Evolutionary conservation across 75 land plant species (phyloP), one percentile per base, ranked within the genome.

Genomic region (Cryptomeria japonica): DNA sequence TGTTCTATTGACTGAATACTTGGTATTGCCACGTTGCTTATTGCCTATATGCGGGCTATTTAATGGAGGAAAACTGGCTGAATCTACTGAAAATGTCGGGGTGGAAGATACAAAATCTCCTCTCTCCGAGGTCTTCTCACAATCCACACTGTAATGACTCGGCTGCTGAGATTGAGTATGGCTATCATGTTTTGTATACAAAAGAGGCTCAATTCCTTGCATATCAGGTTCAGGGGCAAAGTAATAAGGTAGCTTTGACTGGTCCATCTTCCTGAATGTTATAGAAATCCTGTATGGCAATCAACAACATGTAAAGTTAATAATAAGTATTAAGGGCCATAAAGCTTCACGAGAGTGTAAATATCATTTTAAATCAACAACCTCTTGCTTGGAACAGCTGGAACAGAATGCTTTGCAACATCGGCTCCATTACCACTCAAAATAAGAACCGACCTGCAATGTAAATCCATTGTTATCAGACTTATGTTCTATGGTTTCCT

Each of bases 381-480:
- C 99, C 97, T 92, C 70, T 92, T 93, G 22, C 91, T 85, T 38
- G 99, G 99, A 34, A 97, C 99, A 22, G 96, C 94, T 83, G 99
- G 99, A 39, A 97, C 94, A 85, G 95, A 95, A 90, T 97, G 99
- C 76, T 96, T 97, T 12, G 98, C 99, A 14, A 96, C 94, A 88
- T 97, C 98, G 70, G 99, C 99, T 38, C 95, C 99, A 87, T 97
- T 97, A 56, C 98, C 97, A 83, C 96, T 95, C 85, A 97, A 87
- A 82, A 97, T 94, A 46, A 97, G 95, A 82, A 97, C 99, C 38
- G 99, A 97, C 85, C 97, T 97, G 93, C 78, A 88, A 86, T 41
- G 77, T 53, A 79, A 75, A 39, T 44, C n/a, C 41, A 77, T 7
- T 34, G 22, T 83, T 15, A 84, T 79, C 61, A 86, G 56, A 16